Percentiles rank a stretch among this genome's conserved stretches.
Conservation (phyloP, 2,329 filamentous ascomycete species). For the Chrysosporium queenslandicum region DNA sequence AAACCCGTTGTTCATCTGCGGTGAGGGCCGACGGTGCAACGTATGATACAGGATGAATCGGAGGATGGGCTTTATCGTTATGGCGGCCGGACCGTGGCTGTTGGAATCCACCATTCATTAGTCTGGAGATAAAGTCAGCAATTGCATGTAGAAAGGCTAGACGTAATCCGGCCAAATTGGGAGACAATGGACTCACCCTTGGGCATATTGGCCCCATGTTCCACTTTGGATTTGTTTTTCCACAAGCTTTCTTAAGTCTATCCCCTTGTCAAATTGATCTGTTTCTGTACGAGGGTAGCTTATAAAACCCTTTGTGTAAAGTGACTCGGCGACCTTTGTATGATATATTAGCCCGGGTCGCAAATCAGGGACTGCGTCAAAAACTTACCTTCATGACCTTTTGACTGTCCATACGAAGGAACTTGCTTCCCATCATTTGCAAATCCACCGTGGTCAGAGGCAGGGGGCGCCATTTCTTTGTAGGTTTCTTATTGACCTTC, state of each 20-base stretch:
- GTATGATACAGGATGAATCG: slow-evolving; percentile 91
- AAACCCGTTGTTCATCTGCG: slow-evolving; percentile 62
- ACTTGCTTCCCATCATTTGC: slow-evolving; percentile 86
- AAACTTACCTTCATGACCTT: slow-evolving; percentile 65
- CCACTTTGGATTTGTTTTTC: slow-evolving; percentile 71
- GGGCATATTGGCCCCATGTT: slow-evolving; percentile 72
- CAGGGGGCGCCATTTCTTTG: slow-evolving; percentile 85
- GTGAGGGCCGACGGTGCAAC: slow-evolving; percentile 53
- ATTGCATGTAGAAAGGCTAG: no score
- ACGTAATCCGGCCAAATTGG: no score
- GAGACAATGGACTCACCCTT: slow-evolving; percentile 40
- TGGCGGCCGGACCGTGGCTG: slow-evolving; percentile 73
- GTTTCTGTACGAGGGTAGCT: slow-evolving; percentile 97
- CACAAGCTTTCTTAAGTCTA: slow-evolving; percentile 69
- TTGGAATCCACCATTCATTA: slow-evolving; percentile 66
- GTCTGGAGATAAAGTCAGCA: slow-evolving; percentile 25
- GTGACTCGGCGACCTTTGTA: slow-evolving; percentile 57
- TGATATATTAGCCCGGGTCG: background rate
- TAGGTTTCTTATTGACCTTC: slow-evolving; percentile 82
- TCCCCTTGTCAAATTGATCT: slow-evolving; percentile 83
- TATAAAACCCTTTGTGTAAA: slow-evolving; percentile 93
- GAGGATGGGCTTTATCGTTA: slow-evolving; percentile 94
- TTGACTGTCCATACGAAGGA: slow-evolving; percentile 83
- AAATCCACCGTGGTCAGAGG: slow-evolving; percentile 92
- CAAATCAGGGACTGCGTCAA: background rate